A percentile compares a stretch with the other conserved stretches of the same genome.
These are phyloP conservation scores for Spinellus fusiger DNA, from an alignment of 192 early-diverging fungal species.

Conservation along the genomic window DNA sequence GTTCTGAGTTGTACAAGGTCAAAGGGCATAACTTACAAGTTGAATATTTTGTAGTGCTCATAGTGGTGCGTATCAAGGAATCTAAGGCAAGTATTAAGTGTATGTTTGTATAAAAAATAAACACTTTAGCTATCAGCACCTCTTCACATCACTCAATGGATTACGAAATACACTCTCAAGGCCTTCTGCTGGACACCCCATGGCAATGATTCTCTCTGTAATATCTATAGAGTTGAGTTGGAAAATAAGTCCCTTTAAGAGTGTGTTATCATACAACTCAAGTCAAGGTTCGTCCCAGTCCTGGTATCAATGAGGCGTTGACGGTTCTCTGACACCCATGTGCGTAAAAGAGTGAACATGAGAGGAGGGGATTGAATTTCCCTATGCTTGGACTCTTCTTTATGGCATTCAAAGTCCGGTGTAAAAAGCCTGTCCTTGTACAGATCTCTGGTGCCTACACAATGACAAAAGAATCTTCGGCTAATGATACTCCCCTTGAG, in stretches of 20 bases:
- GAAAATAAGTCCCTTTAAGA: background rate
- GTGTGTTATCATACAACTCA: slow-evolving; percentile 25
- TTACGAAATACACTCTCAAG: slow-evolving; percentile 54
- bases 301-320: slow-evolving; percentile 30
- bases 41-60: slow-evolving; percentile 55
- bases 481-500: background rate
- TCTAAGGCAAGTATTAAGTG: slow-evolving; percentile 19
- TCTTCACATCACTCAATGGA: slow-evolving; percentile 45
- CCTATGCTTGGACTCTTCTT: too few relatives aligned
- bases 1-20: background rate
- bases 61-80: slow-evolving; percentile 45
- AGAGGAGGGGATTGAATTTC: background rate
- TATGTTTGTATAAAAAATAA: background rate
- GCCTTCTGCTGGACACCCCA: slow-evolving; percentile 48
- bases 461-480: background rate
- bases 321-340: slow-evolving; percentile 24
- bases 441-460: background rate
- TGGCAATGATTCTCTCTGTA: slow-evolving; percentile 47
- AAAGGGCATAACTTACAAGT: slow-evolving; percentile 38
- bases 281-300: slow-evolving; percentile 38
- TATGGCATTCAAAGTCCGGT: too few relatives aligned
- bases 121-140: slow-evolving; percentile 22
- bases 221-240: slow-evolving; percentile 32
- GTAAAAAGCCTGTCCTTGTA: too few relatives aligned
- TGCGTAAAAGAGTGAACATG: slow-evolving; percentile 22